Evolutionary conservation across 345 rosid genomes (phyloP).

Genomic region (Eucalyptus cloeziana): DNA sequence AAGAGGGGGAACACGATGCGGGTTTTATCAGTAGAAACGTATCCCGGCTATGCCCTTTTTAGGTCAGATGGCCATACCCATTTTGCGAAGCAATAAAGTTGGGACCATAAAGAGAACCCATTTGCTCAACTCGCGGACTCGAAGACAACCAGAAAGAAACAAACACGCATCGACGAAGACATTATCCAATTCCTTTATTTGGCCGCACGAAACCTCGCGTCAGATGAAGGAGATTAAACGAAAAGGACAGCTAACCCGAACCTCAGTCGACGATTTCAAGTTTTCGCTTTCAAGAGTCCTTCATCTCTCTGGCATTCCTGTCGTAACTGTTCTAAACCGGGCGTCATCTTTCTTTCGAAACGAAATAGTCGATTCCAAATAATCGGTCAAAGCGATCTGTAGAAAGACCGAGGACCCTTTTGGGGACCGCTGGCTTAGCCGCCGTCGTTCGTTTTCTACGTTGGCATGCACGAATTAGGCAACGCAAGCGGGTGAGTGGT

Average conservation of each 20-base stretch:
- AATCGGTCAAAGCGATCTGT: not conserved
- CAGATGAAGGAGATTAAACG: too few relatives aligned
- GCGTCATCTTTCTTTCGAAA: not conserved
- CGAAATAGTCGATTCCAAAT: not conserved
- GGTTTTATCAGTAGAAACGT: not conserved
- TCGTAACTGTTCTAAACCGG: not conserved
- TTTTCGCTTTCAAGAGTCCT: not conserved
- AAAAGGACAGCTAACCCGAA: too few relatives aligned
- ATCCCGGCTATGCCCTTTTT: accelerated
- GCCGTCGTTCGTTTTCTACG: not conserved
- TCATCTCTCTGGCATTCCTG: not conserved
- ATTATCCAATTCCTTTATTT: not conserved
- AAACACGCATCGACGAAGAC: not conserved
- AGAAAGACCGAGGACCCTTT: not conserved
- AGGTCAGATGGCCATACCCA: not conserved
- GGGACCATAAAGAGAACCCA: not conserved
- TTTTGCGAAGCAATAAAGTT: not conserved
- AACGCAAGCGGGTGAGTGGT: not conserved
- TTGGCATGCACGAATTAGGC: not conserved
- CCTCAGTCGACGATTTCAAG: not conserved
- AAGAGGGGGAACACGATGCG: not conserved
- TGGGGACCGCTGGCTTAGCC: not conserved
- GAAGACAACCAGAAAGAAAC: not conserved
- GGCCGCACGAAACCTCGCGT: not conserved
- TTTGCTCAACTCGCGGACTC: not conserved